phyloP scores from a whole-genome alignment of 2,329 filamentous ascomycete genomes.

The Penicillium sp. region DNA sequence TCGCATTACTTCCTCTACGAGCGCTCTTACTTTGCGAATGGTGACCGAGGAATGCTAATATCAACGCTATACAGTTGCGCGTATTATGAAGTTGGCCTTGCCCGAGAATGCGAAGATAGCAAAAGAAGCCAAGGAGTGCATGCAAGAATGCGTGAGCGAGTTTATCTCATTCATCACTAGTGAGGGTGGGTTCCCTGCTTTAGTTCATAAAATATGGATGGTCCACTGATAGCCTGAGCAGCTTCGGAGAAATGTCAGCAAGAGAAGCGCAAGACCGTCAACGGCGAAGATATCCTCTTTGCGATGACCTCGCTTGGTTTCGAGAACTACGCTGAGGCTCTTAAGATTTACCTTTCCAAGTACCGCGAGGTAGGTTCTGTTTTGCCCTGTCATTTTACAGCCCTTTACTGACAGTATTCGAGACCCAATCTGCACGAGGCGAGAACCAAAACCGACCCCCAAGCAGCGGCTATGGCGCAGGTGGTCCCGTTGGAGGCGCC shows the following conservation, averaged over 20 bases:
- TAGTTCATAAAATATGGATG: neutral
- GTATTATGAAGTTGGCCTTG: conserved; percentile 97
- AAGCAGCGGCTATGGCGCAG: conserved; percentile 44
- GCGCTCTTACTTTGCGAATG: neutral
- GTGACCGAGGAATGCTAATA: conserved; percentile 17
- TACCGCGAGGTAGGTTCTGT: conserved; percentile 83
- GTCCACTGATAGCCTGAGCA: conserved; percentile 39
- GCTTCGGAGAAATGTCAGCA: conserved; percentile 99
- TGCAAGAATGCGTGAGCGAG: conserved; percentile 99
- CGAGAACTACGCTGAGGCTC: conserved; percentile 95
- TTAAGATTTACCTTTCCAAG: conserved; percentile 96
- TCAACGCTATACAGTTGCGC: conserved; percentile 80
- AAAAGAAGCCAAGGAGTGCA: conserved; percentile 98
- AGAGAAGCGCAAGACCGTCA: conserved; percentile 98
- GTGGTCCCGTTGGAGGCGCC: conserved; percentile 36
- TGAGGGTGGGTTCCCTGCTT: conserved; percentile 65
- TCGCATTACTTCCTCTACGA: neutral
- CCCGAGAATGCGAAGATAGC: conserved; percentile 98
- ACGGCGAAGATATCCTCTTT: conserved; percentile 96
- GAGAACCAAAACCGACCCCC: conserved; percentile 57
- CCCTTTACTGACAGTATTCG: conserved; percentile 40
- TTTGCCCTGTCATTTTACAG: conserved; percentile 24
- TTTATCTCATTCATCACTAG: conserved; percentile 99
- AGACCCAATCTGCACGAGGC: conserved; percentile 75
- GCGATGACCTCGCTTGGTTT: conserved; percentile 98